These are phyloP conservation scores for Sphagnurus paluster DNA, from an alignment of 1,284 basidiomycete genomes.

Conservation along the genomic window DNA sequence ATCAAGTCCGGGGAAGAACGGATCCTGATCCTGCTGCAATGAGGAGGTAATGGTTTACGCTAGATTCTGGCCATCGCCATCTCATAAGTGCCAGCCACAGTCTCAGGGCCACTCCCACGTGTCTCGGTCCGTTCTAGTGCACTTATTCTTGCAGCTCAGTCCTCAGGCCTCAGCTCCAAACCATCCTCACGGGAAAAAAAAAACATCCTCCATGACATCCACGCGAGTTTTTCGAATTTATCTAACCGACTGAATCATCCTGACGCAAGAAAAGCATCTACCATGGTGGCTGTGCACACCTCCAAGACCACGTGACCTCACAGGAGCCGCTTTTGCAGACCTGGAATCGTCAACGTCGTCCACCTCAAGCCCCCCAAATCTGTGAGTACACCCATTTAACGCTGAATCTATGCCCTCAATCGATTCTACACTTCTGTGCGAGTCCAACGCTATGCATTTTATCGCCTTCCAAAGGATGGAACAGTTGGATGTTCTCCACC, in stretches of 20 bases:
- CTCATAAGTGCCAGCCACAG: not conserved
- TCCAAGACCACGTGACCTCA: conserved; percentile 10
- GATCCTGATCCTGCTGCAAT: conserved; percentile 8
- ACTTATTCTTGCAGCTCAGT: not conserved
- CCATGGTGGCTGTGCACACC: conserved; percentile 10
- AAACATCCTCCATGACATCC: too few species aligned
- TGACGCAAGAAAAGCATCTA: not conserved
- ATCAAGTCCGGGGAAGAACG: conserved; percentile 34
- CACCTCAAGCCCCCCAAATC: conserved; percentile 36
- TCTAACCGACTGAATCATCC: not conserved
- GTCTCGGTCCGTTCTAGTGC: too few species aligned
- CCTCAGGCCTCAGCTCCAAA: too few species aligned
- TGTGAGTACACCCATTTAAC: conserved; percentile 32
- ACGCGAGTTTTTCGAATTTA: not conserved
- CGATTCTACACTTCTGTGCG: conserved; percentile 5
- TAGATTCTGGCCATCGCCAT: conserved; percentile 1
- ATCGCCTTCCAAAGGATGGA: conserved; percentile 5
- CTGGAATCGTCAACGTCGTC: conserved; percentile 17
- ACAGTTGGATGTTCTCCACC: conserved; percentile 33
- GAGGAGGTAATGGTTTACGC: conserved; percentile 5
- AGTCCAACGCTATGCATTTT: conserved; percentile 10
- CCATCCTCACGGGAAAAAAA: too few species aligned
- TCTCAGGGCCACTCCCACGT: conserved; percentile 12
- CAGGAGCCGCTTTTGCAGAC: not conserved
- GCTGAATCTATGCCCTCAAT: conserved; percentile 9